Evolutionary conservation across 495 filamentous ascomycete species (phyloP), one percentile per base, ranked within the genome.

Genomic region (Chaetomidium leptoderma): DNA sequence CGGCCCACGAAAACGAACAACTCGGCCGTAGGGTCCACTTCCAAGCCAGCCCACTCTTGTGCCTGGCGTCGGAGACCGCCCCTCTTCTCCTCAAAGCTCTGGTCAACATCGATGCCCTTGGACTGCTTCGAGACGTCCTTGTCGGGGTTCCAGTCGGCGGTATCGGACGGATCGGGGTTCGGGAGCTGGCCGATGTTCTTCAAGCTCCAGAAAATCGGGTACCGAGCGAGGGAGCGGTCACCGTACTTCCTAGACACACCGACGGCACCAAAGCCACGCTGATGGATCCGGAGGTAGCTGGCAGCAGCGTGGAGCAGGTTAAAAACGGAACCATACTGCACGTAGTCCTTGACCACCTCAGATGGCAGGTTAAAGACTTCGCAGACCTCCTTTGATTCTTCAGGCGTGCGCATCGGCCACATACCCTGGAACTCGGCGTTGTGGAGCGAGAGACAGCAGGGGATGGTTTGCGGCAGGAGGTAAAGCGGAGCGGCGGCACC

Each of bases 131-230:
- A 53, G 23, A 65, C 51, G 43, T 69, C 68, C 55, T 66, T 50
- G 49, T 80, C 74, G 43, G 78, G 80, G 59, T 80, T 78, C 84
- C 83, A 89, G 55, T 84, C 84, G 4, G 77, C 86, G 5, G 84
- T 86, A 68, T 91, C 87, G 2, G 83, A 84, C 14, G 87, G 87
- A 66, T 91, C 87, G 4, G 87, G 87, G 61, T 90, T 90, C 0
- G 87, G 87, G 48, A 90, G 71, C 51, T 83, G 81, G 13, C 86
- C 86, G 52, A 90, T 81, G 66, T 83, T 86, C 57, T 79, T 79
- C 21, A 90, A 72, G 49, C 85, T 85, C 87, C 87, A 90, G 70
- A 90, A 87, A 55, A 89, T 89, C 0, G 87, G 87, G 65, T 89
- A 90, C 6, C 87, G 79, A 24, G 87, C 86, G 58, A 84, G 87